Base-by-base conservation (phyloP, 208 protist species). In the Vickermania spadyakhi region DNA sequence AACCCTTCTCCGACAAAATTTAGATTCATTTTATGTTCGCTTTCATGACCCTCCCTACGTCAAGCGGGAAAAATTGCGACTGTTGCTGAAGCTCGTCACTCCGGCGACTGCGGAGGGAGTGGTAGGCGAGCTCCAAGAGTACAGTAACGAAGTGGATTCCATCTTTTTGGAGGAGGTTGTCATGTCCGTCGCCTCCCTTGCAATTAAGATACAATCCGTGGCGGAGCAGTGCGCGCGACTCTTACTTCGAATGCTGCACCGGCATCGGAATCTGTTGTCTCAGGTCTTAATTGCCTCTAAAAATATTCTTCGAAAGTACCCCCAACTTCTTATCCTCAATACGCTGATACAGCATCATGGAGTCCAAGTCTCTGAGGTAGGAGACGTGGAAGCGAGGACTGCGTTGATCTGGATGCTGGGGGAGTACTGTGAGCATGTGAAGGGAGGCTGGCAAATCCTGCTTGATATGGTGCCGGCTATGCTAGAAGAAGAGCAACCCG, bases 21-120 rank as follows among this genome's bases (percentile, higher is more conserved):
- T 93, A 22, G 89, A 97, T 61, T 84, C 98, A 22, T 99, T 99
- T 72, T 99, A 99, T 77, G 97, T 98, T 52, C 99, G 99, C 67
- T 99, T 99, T 89, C 99, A 98, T 59, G 98, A 99, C 68, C 98
- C 98, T 21, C 94, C 98, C 51, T 99, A 99, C 70, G 97, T 99
- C 27, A 99, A 99, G 75, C 87, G 99, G 60, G 98, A 99, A 80
- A 99, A 99, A 77, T 88, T 99, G 18, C 93, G 98, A 28, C 96
- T 99, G 52, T 82, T 99, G 62, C 85, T 99, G 31, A 97, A 97
- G 74, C 86, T 99, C 13, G 95, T 97, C n/a, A 94, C 83, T 0
- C 81, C 83, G 1, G 54, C 69, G 23, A 99, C 98, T 55, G 92
- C 98, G 57, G 84, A 95, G 27, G 68, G 66, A 13, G 84, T 97